phyloP scores from a whole-genome alignment of 345 rosid genomes.

The Linum usitatissimum region DNA sequence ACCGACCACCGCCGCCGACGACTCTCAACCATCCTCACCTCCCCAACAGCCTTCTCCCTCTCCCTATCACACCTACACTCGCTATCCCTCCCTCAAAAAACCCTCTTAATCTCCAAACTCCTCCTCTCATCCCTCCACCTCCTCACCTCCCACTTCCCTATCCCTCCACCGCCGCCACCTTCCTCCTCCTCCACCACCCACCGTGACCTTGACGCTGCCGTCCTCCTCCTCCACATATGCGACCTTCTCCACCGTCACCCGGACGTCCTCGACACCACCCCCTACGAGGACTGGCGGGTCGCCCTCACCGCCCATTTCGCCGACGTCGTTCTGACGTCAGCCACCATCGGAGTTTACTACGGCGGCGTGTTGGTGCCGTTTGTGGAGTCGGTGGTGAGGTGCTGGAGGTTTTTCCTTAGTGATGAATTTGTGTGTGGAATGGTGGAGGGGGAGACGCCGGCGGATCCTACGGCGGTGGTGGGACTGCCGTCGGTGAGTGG shows the following conservation, averaged over 20 bases:
- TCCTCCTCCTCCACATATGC: slow-evolving; percentile 75
- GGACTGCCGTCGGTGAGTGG: slow-evolving; percentile 43
- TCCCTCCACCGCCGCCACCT: slow-evolving; percentile 16
- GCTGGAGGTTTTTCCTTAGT: slow-evolving; percentile 42
- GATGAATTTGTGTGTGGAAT: slow-evolving; percentile 24
- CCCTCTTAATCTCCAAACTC: slow-evolving; percentile 69
- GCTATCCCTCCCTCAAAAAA: slow-evolving; percentile 51
- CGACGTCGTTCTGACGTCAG: slow-evolving; percentile 20
- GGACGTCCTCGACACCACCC: slow-evolving; percentile 27
- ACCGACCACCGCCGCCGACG: slow-evolving; percentile 49
- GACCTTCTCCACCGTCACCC: slow-evolving; percentile 61
- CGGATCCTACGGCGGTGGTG: slow-evolving; percentile 52
- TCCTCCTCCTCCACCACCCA: slow-evolving; percentile 23
- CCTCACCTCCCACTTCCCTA: slow-evolving; percentile 37
- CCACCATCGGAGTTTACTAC: slow-evolving; percentile 36
- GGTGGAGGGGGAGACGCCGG: slow-evolving; percentile 35
- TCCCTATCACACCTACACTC: slow-evolving; percentile 68
- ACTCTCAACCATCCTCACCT: slow-evolving; percentile 57
- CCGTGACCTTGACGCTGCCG: slow-evolving; percentile 70
- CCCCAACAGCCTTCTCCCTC: slow-evolving; percentile 67
- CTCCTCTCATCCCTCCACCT: slow-evolving; percentile 67
- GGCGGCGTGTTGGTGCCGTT: slow-evolving; percentile 55
- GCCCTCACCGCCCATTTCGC: slow-evolving; percentile 28
- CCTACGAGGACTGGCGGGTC: slow-evolving; percentile 44
- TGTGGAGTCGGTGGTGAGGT: slow-evolving; percentile 50